phyloP scores from a whole-genome alignment of 345 rosid genomes.

The Brassica carinata region DNA sequence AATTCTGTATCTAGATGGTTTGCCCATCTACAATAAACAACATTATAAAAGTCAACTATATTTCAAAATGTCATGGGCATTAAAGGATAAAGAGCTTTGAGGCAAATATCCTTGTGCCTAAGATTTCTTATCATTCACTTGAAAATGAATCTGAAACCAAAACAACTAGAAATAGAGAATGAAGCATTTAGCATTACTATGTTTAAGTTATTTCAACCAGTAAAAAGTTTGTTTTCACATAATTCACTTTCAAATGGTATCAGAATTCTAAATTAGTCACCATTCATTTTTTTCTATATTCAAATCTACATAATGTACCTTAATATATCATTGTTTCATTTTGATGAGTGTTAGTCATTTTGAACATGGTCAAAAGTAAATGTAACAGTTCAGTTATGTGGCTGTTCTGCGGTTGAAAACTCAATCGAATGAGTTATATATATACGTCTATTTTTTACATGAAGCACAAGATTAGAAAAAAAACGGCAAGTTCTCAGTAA shows the following conservation, averaged over 20 bases:
- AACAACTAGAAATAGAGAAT: neutral
- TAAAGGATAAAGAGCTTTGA: neutral
- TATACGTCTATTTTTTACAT: neutral
- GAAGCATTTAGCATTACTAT: neutral
- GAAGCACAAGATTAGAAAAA: neutral
- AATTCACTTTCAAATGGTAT: neutral
- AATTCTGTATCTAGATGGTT: too few species aligned
- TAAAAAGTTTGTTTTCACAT: neutral
- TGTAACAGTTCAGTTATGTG: neutral
- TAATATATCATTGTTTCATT: too few species aligned
- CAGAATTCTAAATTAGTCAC: neutral
- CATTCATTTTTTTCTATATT: neutral
- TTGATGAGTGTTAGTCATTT: neutral
- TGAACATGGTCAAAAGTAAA: neutral
- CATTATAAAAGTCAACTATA: too few species aligned
- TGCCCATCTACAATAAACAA: too few species aligned
- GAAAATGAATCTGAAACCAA: neutral
- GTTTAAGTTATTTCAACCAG: neutral
- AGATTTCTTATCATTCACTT: neutral
- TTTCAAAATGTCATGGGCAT: neutral
- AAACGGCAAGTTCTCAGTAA: neutral
- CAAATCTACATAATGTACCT: neutral
- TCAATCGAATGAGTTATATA: neutral
- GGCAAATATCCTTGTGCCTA: neutral
- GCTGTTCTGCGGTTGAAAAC: neutral